phyloP scores from a whole-genome alignment of 225 moss, liverwort and hornwort species.

The Pseudisothecium myosuroides region DNA sequence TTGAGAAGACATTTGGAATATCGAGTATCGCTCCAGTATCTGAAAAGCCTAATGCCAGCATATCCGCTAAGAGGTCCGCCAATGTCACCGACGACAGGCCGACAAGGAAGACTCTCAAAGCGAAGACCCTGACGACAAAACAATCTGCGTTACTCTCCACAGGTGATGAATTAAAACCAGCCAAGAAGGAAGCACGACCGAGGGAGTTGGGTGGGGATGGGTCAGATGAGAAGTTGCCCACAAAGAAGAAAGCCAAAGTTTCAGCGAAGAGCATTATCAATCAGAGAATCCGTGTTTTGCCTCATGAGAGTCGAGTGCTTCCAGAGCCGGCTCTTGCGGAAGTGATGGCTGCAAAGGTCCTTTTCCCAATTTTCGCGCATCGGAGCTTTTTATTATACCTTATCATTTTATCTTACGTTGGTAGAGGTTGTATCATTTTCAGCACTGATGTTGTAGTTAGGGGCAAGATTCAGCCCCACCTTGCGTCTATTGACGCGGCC shows the following conservation, averaged over 20 bases:
- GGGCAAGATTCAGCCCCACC: background rate
- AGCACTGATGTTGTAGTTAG: background rate
- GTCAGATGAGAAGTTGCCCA: slow-evolving; percentile 18
- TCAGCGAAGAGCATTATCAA: slow-evolving; percentile 28
- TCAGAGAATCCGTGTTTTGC: slow-evolving; percentile 28
- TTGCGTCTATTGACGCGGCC: background rate
- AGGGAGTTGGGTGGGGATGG: slow-evolving; percentile 15
- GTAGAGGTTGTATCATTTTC: background rate
- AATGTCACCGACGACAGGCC: background rate
- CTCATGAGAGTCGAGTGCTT: slow-evolving; percentile 32
- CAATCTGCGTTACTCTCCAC: background rate
- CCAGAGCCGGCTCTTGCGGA: slow-evolving; percentile 66
- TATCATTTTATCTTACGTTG: background rate
- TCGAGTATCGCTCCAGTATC: background rate
- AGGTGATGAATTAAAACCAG: slow-evolving; percentile 13
- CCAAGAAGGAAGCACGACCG: slow-evolving; percentile 30
- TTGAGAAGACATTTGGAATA: slow-evolving; percentile 5
- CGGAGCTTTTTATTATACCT: background rate
- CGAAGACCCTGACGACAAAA: background rate
- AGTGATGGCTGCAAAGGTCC: slow-evolving; percentile 59
- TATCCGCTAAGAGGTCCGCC: background rate
- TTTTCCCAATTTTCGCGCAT: background rate
- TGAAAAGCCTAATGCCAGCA: background rate
- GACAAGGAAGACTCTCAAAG: background rate
- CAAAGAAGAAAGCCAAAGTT: slow-evolving; percentile 35